Conservation (phyloP, 768 basidiomycete species). For the Xerocomus spinulosus region DNA sequence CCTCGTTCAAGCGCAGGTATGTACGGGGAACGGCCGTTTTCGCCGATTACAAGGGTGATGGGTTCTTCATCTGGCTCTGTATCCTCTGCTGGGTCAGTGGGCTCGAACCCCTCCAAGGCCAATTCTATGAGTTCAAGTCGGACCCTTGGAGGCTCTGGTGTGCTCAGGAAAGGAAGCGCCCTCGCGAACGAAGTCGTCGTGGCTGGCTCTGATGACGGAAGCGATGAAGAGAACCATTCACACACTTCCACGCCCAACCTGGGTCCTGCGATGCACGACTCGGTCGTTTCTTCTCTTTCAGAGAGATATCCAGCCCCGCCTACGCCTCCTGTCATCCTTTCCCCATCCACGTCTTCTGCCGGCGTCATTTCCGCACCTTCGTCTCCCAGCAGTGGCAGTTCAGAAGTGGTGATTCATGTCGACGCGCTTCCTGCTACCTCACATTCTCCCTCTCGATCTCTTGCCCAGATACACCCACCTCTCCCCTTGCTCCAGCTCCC, state of each 20-base stretch:
- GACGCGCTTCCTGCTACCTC: background rate
- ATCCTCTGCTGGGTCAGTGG: conserved; percentile 3
- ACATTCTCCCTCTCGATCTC: background rate
- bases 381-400: conserved; percentile 15
- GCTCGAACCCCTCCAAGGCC: conserved; percentile 6
- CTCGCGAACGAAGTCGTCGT: conserved; percentile 14
- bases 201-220: background rate
- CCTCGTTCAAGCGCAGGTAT: conserved; percentile 26
- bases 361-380: conserved; percentile 21
- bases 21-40: conserved; percentile 27
- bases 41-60: conserved; percentile 24
- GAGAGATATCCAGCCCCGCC: conserved; percentile 29
- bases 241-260: background rate
- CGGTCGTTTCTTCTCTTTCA: conserved; percentile 25
- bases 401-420: conserved; percentile 12
- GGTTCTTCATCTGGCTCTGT: conserved; percentile 8
- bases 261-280: background rate
- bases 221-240: conserved; percentile 1
- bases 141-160: conserved; percentile 5
- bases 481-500: conserved; percentile 16
- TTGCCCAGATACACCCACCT: background rate
- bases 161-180: conserved; percentile 13
- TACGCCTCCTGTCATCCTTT: conserved; percentile 27
- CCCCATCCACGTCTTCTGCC: conserved; percentile 23
- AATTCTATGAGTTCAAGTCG: conserved; percentile 11